Evolutionary conservation across 768 basidiomycete genomes (phyloP), one percentile per base, ranked within the genome.

Genomic region (Boletus huronensis): DNA sequence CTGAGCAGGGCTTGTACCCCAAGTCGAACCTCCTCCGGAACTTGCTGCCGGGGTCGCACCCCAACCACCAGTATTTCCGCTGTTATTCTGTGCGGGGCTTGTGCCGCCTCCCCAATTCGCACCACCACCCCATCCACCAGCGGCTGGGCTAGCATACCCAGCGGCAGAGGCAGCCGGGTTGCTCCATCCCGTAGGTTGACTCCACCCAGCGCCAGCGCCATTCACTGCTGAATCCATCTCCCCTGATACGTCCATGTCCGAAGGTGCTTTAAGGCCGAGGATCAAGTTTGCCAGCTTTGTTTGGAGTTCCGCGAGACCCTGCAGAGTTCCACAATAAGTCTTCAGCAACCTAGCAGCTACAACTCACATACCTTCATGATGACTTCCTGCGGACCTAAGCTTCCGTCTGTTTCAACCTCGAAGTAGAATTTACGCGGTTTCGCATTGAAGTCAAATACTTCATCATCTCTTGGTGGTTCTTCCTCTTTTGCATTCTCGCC

Each of bases 391-490:
- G 93, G 91, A 10, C 81, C 82, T 32, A 96, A 70, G 69, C 89
- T 93, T 13, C 96, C 96, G 57, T 94, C 93, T 16, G 92, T 92
- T 74, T 99, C 97, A 6, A 96, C 90, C 57, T 93, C 89, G 61
- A 94, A 83, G 71, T 98, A 99, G 70, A 96, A 99, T 68, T 88
- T 88, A 36, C 83, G 81, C 5, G 97, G 90, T 65, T 90, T 85
- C 28, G 92, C 91, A 47, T 83, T 82, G 71, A 83, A 98, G 68
- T 98, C 92, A 65, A 98, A 98, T 5, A 78, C 78, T 66, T 88
- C 84, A 59, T 90, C 87, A 47, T 93, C 90, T 50, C 88, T 77
- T 3, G 85, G 86, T 2, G 84, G 71, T 63, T 92, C 89, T 70
- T 95, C 93, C 65, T 93, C 87, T 57, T 80, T 77, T 16, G 88